A percentile compares a stretch with the other conserved stretches of the same genome.
Evolutionary conservation across 148 eudicot species (phyloP).

Genomic region (Diospyros kaki): DNA sequence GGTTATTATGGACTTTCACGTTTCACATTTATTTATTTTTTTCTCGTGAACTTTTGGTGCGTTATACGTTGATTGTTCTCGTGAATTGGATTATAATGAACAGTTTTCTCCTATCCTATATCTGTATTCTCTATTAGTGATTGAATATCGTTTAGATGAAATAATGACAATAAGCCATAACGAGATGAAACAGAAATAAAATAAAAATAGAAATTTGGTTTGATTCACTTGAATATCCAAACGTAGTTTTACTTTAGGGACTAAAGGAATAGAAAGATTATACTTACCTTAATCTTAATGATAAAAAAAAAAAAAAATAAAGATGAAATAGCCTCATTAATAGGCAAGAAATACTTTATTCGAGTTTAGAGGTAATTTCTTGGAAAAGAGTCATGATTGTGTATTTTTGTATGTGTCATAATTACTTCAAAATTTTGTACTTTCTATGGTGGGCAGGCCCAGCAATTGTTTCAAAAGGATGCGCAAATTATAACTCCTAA

Average conservation of each 20-base stretch:
- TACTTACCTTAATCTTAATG: not conserved
- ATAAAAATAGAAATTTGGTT: too few species aligned
- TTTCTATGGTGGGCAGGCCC: constrained; percentile 50
- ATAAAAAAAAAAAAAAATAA: not conserved
- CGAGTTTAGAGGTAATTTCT: not conserved
- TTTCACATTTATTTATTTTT: not conserved
- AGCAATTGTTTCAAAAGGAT: constrained; percentile 88
- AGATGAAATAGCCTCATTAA: not conserved
- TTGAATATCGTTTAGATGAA: not conserved
- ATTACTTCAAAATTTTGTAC: not conserved
- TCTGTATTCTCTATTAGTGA: not conserved
- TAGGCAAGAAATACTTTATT: not conserved
- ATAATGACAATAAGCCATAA: not conserved
- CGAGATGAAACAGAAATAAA: too few species aligned
- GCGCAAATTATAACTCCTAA: constrained; percentile 89
- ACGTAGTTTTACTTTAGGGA: too few species aligned
- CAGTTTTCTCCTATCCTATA: not conserved
- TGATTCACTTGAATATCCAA: too few species aligned
- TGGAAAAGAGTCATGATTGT: not conserved
- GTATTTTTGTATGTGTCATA: not conserved
- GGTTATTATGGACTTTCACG: not conserved
- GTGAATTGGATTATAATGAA: not conserved
- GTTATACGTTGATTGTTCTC: not conserved
- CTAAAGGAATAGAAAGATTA: too few species aligned
- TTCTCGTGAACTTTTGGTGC: not conserved